phyloP scores from a whole-genome alignment of 2,329 filamentous ascomycete genomes.

The Calonectria crousiana region DNA sequence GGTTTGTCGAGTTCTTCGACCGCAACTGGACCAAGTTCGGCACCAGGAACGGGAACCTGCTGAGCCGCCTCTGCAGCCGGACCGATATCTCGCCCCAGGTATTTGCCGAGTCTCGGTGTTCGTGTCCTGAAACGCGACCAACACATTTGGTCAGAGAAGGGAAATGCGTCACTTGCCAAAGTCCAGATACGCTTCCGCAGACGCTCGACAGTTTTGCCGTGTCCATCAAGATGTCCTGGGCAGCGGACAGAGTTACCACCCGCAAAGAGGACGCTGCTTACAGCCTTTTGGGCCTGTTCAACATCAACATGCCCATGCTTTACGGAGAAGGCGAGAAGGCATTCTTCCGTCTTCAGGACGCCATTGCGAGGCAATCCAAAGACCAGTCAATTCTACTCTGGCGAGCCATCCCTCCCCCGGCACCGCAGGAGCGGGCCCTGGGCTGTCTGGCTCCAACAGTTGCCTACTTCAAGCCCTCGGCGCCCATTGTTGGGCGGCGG shows the following conservation, averaged over 20 bases:
- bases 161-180: conserved; percentile 25
- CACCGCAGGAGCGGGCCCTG: conserved; percentile 4
- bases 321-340: conserved; percentile 46
- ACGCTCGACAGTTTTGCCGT: conserved; percentile 39
- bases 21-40: conserved; percentile 43
- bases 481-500: conserved; percentile 32
- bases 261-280: conserved; percentile 47
- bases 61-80: conserved; percentile 26
- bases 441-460: conserved; percentile 34
- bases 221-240: conserved; percentile 45
- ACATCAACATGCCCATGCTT: conserved; percentile 45
- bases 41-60: conserved; percentile 36
- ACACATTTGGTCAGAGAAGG: conserved; percentile 30
- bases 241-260: conserved; percentile 39
- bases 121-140: conserved; percentile 7
- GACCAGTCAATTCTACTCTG: conserved; percentile 41
- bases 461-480: conserved; percentile 27
- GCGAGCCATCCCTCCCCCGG: conserved; percentile 2
- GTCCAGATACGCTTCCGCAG: conserved; percentile 31
- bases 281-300: conserved; percentile 46
- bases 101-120: conserved; percentile 35
- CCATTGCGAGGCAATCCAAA: conserved; percentile 38
- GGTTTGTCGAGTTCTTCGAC: conserved; percentile 45
- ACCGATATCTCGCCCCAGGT: conserved; percentile 36
- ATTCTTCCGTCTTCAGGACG: conserved; percentile 40